These are phyloP conservation scores for Termitomyces sp. DNA, from an alignment of 768 basidiomycete species.

Conservation along the genomic window DNA sequence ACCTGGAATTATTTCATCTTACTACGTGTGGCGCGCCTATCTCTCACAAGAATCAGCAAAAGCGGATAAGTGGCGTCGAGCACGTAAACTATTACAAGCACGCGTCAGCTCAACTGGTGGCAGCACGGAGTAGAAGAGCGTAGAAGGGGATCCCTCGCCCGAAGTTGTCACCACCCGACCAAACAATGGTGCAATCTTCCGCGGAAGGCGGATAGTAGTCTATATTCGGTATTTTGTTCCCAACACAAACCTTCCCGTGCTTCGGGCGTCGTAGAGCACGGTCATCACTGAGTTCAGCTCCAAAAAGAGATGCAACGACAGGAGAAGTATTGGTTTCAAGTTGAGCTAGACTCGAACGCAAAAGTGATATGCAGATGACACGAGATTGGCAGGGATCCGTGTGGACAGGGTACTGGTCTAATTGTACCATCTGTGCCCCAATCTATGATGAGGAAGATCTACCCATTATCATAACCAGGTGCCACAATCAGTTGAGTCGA, in stretches of 20 bases:
- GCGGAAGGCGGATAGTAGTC: conserved; percentile 37
- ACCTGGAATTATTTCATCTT: conserved; percentile 18
- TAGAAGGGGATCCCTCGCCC: conserved; percentile 22
- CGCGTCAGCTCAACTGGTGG: conserved; percentile 23
- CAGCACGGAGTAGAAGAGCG: conserved; percentile 20
- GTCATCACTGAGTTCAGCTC: conserved; percentile 22
- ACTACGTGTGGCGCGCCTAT: conserved; percentile 24
- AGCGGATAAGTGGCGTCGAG: conserved; percentile 37
- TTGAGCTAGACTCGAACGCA: not conserved
- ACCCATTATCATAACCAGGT: conserved; percentile 17
- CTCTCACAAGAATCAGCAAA: conserved; percentile 17
- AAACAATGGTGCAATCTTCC: conserved; percentile 37
- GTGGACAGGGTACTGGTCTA: not conserved
- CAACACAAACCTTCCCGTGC: conserved; percentile 34
- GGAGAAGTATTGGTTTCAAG: not conserved
- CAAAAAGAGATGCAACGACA: conserved; percentile 1
- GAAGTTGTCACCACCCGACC: conserved; percentile 25
- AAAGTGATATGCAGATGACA: not conserved
- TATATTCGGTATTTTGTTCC: conserved; percentile 31
- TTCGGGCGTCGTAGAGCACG: conserved; percentile 26
- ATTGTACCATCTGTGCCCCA: not conserved
- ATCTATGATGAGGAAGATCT: not conserved
- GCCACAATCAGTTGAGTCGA: conserved; percentile 32
- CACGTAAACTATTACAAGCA: conserved; percentile 33
- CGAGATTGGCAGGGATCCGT: not conserved